phyloP scores from a whole-genome alignment of 2,329 filamentous ascomycete genomes.

The Botrytis cinerea region DNA sequence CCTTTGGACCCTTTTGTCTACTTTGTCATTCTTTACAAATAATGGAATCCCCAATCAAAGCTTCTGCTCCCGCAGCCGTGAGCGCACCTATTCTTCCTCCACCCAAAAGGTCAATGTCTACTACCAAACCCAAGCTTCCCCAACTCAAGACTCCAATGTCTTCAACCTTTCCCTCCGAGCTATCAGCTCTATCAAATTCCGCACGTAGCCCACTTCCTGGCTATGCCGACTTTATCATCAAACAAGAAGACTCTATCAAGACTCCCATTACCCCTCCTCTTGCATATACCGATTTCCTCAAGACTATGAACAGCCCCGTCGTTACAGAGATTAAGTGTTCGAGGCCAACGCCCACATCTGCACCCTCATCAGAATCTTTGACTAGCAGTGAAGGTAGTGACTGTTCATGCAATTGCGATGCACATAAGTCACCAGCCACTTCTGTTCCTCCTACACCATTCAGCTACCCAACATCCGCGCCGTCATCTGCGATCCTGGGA shows the following conservation, averaged over 20 bases:
- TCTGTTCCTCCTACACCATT: conserved; percentile 57
- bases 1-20: conserved; percentile 29
- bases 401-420: conserved; percentile 58
- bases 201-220: conserved; percentile 69
- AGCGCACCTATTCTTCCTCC: conserved; percentile 33
- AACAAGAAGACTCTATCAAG: conserved; percentile 65
- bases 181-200: conserved; percentile 61
- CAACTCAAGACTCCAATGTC: conserved; percentile 64
- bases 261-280: conserved; percentile 89
- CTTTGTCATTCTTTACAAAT: conserved; percentile 35
- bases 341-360: conserved; percentile 51
- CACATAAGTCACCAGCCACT: conserved; percentile 56
- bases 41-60: conserved; percentile 22
- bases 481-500: conserved; percentile 55
- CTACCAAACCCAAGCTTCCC: conserved; percentile 55
- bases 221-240: conserved; percentile 61
- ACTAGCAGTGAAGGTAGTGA: conserved; percentile 50
- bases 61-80: conserved; percentile 28
- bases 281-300: conserved; percentile 92
- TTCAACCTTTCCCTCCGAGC: conserved; percentile 60
- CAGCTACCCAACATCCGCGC: conserved; percentile 61
- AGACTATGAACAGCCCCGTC: conserved; percentile 60
- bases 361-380: conserved; percentile 43
- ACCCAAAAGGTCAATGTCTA: conserved; percentile 37
- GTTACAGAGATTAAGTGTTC: conserved; percentile 44